Evolutionary conservation across 495 filamentous ascomycete species (phyloP).

Genomic region (Mycothermus thermophilus): DNA sequence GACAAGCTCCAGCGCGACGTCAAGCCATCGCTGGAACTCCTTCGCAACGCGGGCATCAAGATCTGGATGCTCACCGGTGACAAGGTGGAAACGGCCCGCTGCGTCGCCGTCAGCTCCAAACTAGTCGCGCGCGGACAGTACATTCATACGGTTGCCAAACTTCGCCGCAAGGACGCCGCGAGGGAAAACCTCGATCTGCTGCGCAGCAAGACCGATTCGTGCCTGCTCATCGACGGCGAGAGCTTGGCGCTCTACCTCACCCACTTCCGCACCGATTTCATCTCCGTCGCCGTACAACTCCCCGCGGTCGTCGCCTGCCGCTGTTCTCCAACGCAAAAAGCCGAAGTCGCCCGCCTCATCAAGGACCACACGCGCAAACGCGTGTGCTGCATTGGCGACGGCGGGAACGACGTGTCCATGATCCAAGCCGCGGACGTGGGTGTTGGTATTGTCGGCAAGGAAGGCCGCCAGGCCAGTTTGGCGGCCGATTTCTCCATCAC

Average conservation of each 20-base stretch:
- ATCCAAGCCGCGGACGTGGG: conserved; percentile 97
- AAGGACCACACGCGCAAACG: conserved; percentile 84
- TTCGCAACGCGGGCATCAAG: conserved; percentile 97
- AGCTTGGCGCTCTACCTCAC: conserved; percentile 69
- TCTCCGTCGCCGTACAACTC: conserved; percentile 71
- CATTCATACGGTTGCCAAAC: conserved; percentile 84
- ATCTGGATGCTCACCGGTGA: conserved; percentile 99
- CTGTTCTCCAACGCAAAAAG: conserved; percentile 95
- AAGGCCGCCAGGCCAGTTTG: conserved; percentile 85
- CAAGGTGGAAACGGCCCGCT: conserved; percentile 95
- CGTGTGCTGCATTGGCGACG: conserved; percentile 92
- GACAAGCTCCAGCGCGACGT: conserved; percentile 93
- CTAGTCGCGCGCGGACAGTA: conserved; percentile 90
- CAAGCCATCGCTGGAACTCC: conserved; percentile 82
- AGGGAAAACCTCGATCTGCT: conserved; percentile 80
- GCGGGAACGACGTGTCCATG: conserved; percentile 98
- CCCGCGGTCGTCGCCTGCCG: conserved; percentile 93
- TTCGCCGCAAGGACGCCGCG: conserved; percentile 61
- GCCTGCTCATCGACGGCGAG: conserved; percentile 90
- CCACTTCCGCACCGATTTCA: conserved; percentile 71
- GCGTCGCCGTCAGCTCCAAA: conserved; percentile 88
- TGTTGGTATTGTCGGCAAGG: conserved; percentile 95
- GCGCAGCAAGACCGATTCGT: conserved; percentile 72
- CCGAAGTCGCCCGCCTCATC: conserved; percentile 82
- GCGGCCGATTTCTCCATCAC: conserved; percentile 94